Base-by-base conservation (phyloP, 2,329 filamentous ascomycete genomes). In the Fusarium albosuccineum region DNA sequence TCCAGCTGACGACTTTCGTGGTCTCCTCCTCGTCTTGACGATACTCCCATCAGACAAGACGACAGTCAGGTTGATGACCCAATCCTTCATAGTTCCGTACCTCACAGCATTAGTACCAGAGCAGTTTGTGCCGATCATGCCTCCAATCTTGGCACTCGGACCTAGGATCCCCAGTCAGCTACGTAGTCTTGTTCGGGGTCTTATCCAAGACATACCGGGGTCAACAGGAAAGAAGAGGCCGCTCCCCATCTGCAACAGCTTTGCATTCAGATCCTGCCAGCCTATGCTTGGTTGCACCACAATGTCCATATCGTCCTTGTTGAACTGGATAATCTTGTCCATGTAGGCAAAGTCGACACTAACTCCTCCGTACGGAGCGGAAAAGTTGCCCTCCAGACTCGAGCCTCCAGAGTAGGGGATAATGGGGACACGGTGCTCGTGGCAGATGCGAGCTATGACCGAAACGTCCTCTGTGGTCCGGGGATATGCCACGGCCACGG, bases 151-250 rank as follows among this genome's bases (percentile, higher is more conserved):
- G 14, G 92, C 91, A 70, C 84, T 87, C 62, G 87, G 87, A 29
- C 86, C 85, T 82, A 16, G 11, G 8, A 37, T 60, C 30, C 17
- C 17, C 9, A 36, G 29, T 54, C 29, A 54, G 51, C 40, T 27
- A 30, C 13, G 44, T 17, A 45, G 11, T 4, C 6, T 37, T 5
- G 13, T 8, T 13, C 33, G 8, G 9, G 17, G 34, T 17, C n/a
- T 40, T 10, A 16, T 7, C 11, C 17, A 46, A 13, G n/a, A 76
- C 81, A 66, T 70, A 76, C 92, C 92, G 11, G 94, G 94, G 73
- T 97, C 94, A 11, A 97, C 90, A 1, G 94, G 94, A 75, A 97
- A 97, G 81, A 97, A 97, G 2, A 97, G 86, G 0, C 92, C 92
- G 5, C 87, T 90, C 39, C 87, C 84, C 78, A 91, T 87, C 73